Base-by-base conservation (phyloP, 1,139 yeast species). In the Eremothecium sinecaudum region DNA sequence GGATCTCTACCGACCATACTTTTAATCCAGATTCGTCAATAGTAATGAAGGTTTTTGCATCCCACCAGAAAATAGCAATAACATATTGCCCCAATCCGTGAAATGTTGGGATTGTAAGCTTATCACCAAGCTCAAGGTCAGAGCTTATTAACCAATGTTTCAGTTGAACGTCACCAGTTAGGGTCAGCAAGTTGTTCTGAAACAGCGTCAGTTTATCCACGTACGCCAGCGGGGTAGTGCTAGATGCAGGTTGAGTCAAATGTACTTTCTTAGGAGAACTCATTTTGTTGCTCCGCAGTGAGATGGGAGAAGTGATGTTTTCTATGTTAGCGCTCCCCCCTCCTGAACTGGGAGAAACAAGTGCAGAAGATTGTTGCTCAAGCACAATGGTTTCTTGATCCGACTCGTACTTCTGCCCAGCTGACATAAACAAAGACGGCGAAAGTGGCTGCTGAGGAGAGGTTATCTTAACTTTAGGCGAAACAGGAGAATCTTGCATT, bases 61-160 rank as follows among this genome's bases (percentile, higher is more conserved):
- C 48, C 20, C 50, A 32, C 56, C 56, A 51, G 28, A 40, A 50
- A 10, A 50, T 35, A 11, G 43, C 53, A 20, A 43, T 27, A 4
- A 46, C 31, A 12, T 31, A 30, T 4, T 43, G 35, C 5, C 37
- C 38, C 11, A 40, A 28, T 8, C 45, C 45, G 13, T 44, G 39
- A 25, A 43, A 44, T n/a, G 38, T 35, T 25, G 34, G 39, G 11
- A 17, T 16, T 4, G 38, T 32, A 5, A 39, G 38, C 16, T 30
- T 35, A n/a, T 42, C 43, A 21, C 36, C 42, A 21, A 48, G 41
- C 15, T 41, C 43, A 13, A 44, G 32, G 21, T 41, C 41, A n/a
- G 45, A 40, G n/a, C 45, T 48, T 8, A 50, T 40, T 16, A 40
- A 28, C 43, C 46, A 46, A 18, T 40, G 43, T 16, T 43, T 42